Evolutionary conservation across 805 yeast genomes (phyloP).

Genomic region (Candida koratica): DNA sequence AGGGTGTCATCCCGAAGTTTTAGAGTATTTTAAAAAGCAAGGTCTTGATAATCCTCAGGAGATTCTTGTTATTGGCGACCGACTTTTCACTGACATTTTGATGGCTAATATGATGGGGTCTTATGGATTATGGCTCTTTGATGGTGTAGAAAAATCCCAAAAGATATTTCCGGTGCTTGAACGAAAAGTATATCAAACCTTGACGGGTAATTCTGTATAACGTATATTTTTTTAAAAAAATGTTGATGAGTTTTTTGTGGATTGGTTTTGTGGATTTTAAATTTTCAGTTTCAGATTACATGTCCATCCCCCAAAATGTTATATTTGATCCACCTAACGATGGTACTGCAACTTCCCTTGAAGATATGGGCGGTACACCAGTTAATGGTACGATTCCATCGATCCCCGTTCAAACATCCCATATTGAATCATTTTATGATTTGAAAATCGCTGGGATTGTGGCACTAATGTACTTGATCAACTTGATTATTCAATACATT

Average conservation of each 20-base stretch:
- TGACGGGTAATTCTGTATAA: slow-evolving; percentile 9
- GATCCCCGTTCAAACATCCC: background rate
- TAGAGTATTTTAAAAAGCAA: slow-evolving; percentile 52
- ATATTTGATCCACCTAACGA: slow-evolving; percentile 4
- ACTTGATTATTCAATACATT: slow-evolving; percentile 28
- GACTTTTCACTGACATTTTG: slow-evolving; percentile 84
- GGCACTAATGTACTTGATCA: slow-evolving; percentile 19
- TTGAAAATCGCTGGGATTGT: slow-evolving; percentile 6
- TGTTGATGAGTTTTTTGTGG: too few relatives aligned
- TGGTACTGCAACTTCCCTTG: background rate
- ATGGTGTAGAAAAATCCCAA: slow-evolving; percentile 63
- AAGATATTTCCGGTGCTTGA: slow-evolving; percentile 53
- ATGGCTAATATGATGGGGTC: slow-evolving; percentile 96
- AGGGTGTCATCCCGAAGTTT: slow-evolving; percentile 69
- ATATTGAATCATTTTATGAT: slow-evolving; percentile 4
- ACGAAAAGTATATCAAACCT: slow-evolving; percentile 30
- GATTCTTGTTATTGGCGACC: slow-evolving; percentile 84
- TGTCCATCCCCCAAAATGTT: slow-evolving; percentile 7
- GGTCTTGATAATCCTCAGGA: slow-evolving; percentile 49
- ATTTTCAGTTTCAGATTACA: background rate
- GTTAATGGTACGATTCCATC: slow-evolving; percentile 1
- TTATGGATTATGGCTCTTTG: slow-evolving; percentile 75
- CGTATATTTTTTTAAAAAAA: too few relatives aligned
- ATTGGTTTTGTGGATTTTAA: background rate
- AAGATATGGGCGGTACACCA: background rate